Evolutionary conservation across 2,329 filamentous ascomycete genomes (phyloP).

Genomic region (Fusarium sp.): DNA sequence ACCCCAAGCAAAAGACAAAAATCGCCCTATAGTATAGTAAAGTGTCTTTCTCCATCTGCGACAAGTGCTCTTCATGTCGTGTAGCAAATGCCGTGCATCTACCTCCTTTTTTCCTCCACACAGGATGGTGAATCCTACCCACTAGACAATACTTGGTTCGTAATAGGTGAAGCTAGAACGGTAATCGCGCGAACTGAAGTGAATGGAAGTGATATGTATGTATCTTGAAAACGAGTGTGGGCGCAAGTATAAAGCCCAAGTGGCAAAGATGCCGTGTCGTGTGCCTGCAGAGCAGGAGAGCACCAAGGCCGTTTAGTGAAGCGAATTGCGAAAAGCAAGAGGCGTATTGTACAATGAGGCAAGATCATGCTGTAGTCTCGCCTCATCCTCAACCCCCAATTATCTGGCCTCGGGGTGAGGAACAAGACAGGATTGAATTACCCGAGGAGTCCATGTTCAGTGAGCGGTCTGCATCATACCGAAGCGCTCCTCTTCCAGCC

Average conservation of each 20-base stretch:
- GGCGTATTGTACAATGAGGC: conserved; percentile 35
- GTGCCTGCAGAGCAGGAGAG: conserved; percentile 7
- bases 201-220: conserved; percentile 35
- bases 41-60: conserved; percentile 28
- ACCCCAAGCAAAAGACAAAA: conserved; percentile 42
- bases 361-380: conserved; percentile 11
- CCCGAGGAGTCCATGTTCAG: conserved; percentile 27
- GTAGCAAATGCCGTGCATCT: conserved; percentile 44
- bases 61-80: conserved; percentile 46
- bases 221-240: conserved; percentile 36
- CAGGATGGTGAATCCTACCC: conserved; percentile 38
- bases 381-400: conserved; percentile 24
- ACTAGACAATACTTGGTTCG: conserved; percentile 47
- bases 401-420: conserved; percentile 19
- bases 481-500: conserved; percentile 64
- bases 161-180: conserved; percentile 33
- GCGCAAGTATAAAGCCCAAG: conserved; percentile 38
- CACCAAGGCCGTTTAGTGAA: conserved; percentile 35
- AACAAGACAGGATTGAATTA: conserved; percentile 9
- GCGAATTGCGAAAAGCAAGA: conserved; percentile 37
- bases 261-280: conserved; percentile 37
- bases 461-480: conserved; percentile 49
- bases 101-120: conserved; percentile 31
- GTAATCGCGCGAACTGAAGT: conserved; percentile 31
- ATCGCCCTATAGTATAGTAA: conserved; percentile 27